Evolutionary conservation across 345 rosid genomes (phyloP).

Genomic region (Citrus inodora): DNA sequence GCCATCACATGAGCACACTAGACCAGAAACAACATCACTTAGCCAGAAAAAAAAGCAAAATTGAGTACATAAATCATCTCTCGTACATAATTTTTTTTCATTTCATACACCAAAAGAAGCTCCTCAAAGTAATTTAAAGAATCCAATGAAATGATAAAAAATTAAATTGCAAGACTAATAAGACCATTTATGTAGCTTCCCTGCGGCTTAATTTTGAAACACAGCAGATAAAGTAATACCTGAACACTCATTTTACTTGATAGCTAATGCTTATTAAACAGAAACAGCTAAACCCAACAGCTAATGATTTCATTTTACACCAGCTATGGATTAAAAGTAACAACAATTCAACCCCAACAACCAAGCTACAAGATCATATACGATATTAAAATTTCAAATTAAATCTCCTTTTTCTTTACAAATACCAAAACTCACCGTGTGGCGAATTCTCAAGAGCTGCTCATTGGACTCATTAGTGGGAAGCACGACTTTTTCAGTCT

Average conservation of each 20-base stretch:
- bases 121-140: neutral
- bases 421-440: slow-evolving; percentile 51
- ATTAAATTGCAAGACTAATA: too few species aligned
- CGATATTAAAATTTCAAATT: neutral
- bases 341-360: neutral
- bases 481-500: slow-evolving; percentile 41
- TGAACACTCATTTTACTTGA: too few species aligned
- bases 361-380: neutral
- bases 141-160: neutral
- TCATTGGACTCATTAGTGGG: slow-evolving; percentile 86
- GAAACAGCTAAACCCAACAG: too few species aligned
- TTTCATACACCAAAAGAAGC: neutral
- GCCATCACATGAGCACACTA: slow-evolving; percentile 99
- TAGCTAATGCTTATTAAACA: too few species aligned
- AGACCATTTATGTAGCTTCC: neutral
- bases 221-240: neutral
- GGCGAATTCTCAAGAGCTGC: slow-evolving; percentile 69
- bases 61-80: neutral
- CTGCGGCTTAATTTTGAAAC: neutral
- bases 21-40: neutral
- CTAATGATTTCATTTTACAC: too few species aligned
- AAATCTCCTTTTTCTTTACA: neutral
- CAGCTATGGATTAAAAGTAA: neutral
- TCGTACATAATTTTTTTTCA: neutral
- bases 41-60: neutral